Conservation (phyloP, 495 filamentous ascomycete species). For the Daldinia caldariorum region DNA sequence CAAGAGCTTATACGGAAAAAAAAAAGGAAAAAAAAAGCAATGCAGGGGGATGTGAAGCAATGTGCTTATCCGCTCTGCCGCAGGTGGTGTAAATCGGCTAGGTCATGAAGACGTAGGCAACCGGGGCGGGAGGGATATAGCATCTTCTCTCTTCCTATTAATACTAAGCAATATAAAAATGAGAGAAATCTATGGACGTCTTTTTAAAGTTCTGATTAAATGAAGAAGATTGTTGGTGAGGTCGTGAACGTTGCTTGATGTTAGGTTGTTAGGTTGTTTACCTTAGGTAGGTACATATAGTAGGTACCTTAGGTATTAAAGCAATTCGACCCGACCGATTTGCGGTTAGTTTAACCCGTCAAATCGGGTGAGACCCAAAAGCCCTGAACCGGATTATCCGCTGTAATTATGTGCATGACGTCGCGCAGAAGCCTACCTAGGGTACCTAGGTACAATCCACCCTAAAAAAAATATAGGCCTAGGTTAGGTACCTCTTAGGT, state of each 20-base stretch:
- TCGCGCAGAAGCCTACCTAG: conserved; percentile 24
- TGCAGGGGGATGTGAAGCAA: neutral
- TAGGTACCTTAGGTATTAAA: too few species aligned
- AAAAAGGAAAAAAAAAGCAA: conserved; percentile 2
- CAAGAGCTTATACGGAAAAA: conserved; percentile 16
- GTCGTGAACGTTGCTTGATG: conserved; percentile 4
- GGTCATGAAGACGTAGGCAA: neutral
- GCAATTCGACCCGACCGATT: conserved; percentile 14
- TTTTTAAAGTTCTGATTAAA: neutral
- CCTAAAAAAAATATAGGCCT: neutral
- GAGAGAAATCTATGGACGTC: neutral
- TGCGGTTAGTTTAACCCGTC: conserved; percentile 13
- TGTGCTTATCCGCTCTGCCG: conserved; percentile 20
- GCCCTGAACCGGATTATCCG: conserved; percentile 25
- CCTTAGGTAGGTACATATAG: too few species aligned
- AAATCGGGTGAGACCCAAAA: conserved; percentile 34
- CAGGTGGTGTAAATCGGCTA: conserved; percentile 6
- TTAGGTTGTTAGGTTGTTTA: too few species aligned
- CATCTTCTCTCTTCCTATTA: neutral
- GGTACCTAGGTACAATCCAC: neutral
- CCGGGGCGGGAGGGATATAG: conserved; percentile 5
- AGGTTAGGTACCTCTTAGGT: too few species aligned
- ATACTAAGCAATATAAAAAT: neutral
- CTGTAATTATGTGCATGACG: conserved; percentile 30
- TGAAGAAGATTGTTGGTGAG: conserved; percentile 4